Base-by-base conservation (phyloP, 1,284 basidiomycete genomes). In the Fomitopsis betulina region DNA sequence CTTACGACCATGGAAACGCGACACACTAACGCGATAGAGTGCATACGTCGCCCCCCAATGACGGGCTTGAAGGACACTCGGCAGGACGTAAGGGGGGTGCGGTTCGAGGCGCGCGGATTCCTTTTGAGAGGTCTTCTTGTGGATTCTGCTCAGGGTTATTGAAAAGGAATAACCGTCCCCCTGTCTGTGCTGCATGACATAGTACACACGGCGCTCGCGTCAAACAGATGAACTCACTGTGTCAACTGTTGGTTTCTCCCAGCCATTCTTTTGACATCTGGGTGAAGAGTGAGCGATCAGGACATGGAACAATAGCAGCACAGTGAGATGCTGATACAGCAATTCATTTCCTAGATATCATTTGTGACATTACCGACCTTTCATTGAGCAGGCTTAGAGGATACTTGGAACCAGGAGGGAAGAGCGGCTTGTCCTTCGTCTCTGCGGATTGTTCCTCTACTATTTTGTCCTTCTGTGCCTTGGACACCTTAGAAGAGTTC, bases 41-140 rank as follows among this genome's bases (percentile, higher is more conserved):
- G 92, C 92, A 66, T 94, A 94, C 3, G 91, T 91, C 25, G 93
- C 93, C 23, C 89, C 92, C 84, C 88, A 94, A 68, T 96, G 94
- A 53, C 85, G 87, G 19, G 93, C 92, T 73, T 94, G 87, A 30
- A 87, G 70, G 3, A 84, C 80, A 19, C 84, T 85, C 5, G 82
- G 79, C 55, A 84, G 78, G 45, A 80, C 70, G 65, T 89, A 80
- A 13, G 86, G 80, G 7, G 86, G 87, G 67, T 89, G 83, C 4
- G 93, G 88, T 59, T 84, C 82, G 62, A 95, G 72, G 47, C 84
- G 80, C n/a, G 94, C 86, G 13, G 75, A 79, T 66, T 93, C 90
- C 59, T 75, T 78, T 61, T 87, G 79, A 7, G 84, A 83, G 21
- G 82, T 85, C 73, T 88, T 93, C 70, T 86, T 86, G 68, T 87